phyloP scores from a whole-genome alignment of 1,284 basidiomycete species.

The Pseudozyma thailandica region DNA sequence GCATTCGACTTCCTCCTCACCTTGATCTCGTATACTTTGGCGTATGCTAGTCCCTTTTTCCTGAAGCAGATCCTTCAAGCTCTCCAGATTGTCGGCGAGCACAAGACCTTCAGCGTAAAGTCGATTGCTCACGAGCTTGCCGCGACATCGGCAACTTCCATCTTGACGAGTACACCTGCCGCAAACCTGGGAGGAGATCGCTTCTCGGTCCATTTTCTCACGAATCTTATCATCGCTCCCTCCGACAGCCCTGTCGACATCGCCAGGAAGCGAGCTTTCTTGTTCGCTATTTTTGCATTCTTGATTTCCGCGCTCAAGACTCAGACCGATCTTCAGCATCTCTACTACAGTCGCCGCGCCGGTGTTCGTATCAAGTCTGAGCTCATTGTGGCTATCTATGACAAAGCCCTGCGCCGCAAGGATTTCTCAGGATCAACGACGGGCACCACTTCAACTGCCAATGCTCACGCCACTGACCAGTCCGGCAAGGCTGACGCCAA shows the following conservation, averaged over 20 bases:
- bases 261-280: constrained; percentile 38
- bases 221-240: background rate
- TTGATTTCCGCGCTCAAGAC: constrained; percentile 38
- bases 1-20: constrained; percentile 39
- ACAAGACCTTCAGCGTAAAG: background rate
- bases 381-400: constrained; percentile 84
- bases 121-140: background rate
- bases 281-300: constrained; percentile 44
- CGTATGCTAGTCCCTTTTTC: constrained; percentile 50
- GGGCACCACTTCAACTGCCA: constrained; percentile 71
- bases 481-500: constrained; percentile 33
- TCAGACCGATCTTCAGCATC: constrained; percentile 76
- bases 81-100: constrained; percentile 7
- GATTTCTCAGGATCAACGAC: constrained; percentile 81
- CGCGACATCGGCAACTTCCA: background rate
- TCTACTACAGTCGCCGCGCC: constrained; percentile 78
- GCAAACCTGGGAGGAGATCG: background rate
- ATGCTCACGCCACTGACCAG: constrained; percentile 70
- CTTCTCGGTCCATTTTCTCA: constrained; percentile 3
- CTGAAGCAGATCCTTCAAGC: constrained; percentile 47
- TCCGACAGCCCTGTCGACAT: constrained; percentile 10
- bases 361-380: constrained; percentile 77
- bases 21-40: constrained; percentile 44
- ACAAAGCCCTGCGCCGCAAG: constrained; percentile 85
- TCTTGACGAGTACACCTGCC: background rate